A percentile compares a stretch with the other conserved stretches of the same genome.
phyloP scores from a whole-genome alignment of 2,329 filamentous ascomycete genomes.

The Rhynchosporium agropyri region DNA sequence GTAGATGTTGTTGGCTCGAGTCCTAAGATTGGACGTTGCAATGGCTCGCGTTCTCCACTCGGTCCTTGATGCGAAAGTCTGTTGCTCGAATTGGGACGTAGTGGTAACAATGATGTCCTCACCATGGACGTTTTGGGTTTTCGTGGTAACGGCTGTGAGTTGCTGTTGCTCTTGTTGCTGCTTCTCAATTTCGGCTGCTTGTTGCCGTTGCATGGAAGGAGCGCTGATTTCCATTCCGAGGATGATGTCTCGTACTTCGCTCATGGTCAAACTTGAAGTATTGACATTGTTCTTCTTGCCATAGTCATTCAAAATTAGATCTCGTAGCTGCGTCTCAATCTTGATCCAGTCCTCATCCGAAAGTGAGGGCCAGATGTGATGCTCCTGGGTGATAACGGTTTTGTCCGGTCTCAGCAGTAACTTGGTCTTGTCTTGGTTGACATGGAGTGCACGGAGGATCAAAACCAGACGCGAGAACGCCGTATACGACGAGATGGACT shows the following conservation, averaged over 20 bases:
- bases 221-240: constrained; percentile 99
- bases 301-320: constrained; percentile 96
- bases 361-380: constrained; percentile 96
- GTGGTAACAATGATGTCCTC: constrained; percentile 99
- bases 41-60: constrained; percentile 98
- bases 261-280: constrained; percentile 92
- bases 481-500: constrained; percentile 97
- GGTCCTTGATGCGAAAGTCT: constrained; percentile 97
- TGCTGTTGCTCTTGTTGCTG: constrained; percentile 97
- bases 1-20: constrained; percentile 96
- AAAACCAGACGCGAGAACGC: constrained; percentile 94
- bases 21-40: constrained; percentile 92
- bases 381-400: constrained; percentile 96
- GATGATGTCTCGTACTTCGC: constrained; percentile 97
- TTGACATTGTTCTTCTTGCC: constrained; percentile 99
- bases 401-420: constrained; percentile 93
- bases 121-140: constrained; percentile 95
- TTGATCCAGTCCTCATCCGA: constrained; percentile 99
- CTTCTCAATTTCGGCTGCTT: constrained; percentile 98
- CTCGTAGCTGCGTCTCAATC: constrained; percentile 94
- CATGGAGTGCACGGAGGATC: constrained; percentile 91
- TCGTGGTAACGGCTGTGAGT: constrained; percentile 94
- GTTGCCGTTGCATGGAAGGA: constrained; percentile 96
- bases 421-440: constrained; percentile 99
- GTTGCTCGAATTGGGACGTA: constrained; percentile 96